Evolutionary conservation across 768 basidiomycete genomes (phyloP).

Genomic region (Amylocystis lapponica): DNA sequence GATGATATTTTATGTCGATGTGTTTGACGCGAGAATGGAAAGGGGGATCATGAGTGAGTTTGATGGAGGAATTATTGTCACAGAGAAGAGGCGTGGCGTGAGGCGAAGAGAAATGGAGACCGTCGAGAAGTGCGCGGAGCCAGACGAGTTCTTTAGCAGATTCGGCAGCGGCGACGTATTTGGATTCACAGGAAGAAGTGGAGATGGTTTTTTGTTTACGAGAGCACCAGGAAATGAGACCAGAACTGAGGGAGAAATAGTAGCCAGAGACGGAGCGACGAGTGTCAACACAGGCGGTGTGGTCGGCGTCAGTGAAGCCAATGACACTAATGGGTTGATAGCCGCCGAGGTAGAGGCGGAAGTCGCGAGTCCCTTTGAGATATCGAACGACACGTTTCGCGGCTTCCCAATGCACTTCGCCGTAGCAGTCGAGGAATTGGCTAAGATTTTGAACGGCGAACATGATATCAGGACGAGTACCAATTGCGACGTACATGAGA

Average conservation of each 20-base stretch:
- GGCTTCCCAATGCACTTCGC: constrained; percentile 17
- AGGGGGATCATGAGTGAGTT: constrained; percentile 27
- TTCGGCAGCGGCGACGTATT: constrained; percentile 27
- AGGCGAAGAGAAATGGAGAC: constrained; percentile 12
- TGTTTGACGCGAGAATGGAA: constrained; percentile 37
- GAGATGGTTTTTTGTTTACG: constrained; percentile 25
- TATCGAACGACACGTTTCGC: constrained; percentile 20
- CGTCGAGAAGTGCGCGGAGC: constrained; percentile 16
- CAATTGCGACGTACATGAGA: constrained; percentile 23
- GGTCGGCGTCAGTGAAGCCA: constrained; percentile 28
- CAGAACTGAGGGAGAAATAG: constrained; percentile 18
- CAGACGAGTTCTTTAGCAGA: constrained; percentile 25
- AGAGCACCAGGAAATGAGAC: constrained; percentile 22
- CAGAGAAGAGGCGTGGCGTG: constrained; percentile 15
- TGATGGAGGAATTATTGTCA: constrained; percentile 35
- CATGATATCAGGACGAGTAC: constrained; percentile 9
- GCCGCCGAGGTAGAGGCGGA: constrained; percentile 10
- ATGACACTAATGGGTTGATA: not conserved
- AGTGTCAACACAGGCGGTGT: constrained; percentile 7
- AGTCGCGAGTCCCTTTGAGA: constrained; percentile 13
- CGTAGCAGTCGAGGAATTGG: constrained; percentile 19
- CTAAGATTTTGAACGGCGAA: constrained; percentile 19
- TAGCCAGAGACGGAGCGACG: constrained; percentile 24
- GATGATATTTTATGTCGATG: constrained; percentile 37
- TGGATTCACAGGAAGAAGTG: constrained; percentile 28